A percentile compares a stretch with the other conserved stretches of the same genome.
Evolutionary conservation across 2,329 filamentous ascomycete species (phyloP).

Genomic region (Colletotrichum sojae): DNA sequence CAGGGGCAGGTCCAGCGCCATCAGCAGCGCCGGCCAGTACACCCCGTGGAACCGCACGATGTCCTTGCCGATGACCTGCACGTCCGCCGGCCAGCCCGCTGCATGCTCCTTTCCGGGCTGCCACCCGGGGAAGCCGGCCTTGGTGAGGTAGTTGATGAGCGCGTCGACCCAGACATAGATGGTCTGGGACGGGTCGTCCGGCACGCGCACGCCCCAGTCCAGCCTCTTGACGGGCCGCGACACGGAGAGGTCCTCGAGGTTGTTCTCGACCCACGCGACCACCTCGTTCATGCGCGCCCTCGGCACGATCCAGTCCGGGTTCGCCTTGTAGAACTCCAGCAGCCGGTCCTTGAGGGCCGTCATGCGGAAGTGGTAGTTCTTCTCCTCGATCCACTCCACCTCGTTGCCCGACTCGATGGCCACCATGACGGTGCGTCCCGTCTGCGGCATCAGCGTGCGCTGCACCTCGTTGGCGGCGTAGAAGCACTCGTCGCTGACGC

Average conservation of each 20-base stretch:
- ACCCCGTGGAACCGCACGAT: constrained; percentile 97
- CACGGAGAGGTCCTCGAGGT: constrained; percentile 89
- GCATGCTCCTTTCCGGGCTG: constrained; percentile 72
- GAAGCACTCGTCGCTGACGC: constrained; percentile 95
- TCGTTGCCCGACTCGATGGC: constrained; percentile 90
- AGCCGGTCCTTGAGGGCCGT: constrained; percentile 85
- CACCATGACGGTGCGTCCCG: constrained; percentile 86
- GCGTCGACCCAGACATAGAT: constrained; percentile 99
- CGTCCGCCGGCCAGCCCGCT: constrained; percentile 88
- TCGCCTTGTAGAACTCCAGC: constrained; percentile 82
- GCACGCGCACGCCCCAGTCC: constrained; percentile 90
- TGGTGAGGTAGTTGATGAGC: constrained; percentile 92
- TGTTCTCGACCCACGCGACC: constrained; percentile 79
- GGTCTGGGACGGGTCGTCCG: constrained; percentile 86
- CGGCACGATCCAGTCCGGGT: constrained; percentile 85
- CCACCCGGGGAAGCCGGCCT: constrained; percentile 85
- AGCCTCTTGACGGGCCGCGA: constrained; percentile 85
- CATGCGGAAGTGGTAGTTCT: constrained; percentile 94
- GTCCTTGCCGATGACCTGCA: constrained; percentile 96
- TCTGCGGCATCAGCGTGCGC: constrained; percentile 81
- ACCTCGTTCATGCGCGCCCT: constrained; percentile 82
- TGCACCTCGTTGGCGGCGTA: constrained; percentile 85
- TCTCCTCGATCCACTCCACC: constrained; percentile 94
- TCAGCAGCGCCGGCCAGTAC: constrained; percentile 97
- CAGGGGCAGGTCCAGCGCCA: constrained; percentile 85